A percentile compares a stretch with the other conserved stretches of the same genome.
Evolutionary conservation across 495 filamentous ascomycete genomes (phyloP).

Genomic region (Hapsidospora chrysogenum): DNA sequence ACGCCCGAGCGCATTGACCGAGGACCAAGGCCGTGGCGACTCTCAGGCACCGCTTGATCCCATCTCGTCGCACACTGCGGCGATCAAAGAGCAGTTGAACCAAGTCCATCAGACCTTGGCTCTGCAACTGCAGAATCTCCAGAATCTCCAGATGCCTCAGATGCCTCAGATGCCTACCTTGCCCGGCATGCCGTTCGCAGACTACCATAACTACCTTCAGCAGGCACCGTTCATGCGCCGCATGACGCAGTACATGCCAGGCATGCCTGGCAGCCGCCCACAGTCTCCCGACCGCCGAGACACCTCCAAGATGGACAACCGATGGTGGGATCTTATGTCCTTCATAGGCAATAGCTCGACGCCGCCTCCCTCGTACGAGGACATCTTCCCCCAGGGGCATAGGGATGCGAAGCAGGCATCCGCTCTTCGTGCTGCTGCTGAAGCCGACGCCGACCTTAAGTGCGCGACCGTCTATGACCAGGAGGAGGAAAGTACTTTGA

Average conservation of each 20-base stretch:
- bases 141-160: conserved; percentile 47
- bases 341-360: conserved; percentile 16
- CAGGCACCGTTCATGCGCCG: conserved; percentile 45
- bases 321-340: conserved; percentile 53
- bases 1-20: conserved; percentile 13
- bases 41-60: conserved; percentile 19
- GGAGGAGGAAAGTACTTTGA: conserved; percentile 5
- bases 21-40: conserved; percentile 8
- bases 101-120: conserved; percentile 56
- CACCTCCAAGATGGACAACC: conserved; percentile 29
- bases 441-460: conserved; percentile 49
- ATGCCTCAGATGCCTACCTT: conserved; percentile 39
- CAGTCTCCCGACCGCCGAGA: conserved; percentile 14
- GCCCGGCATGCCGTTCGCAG: conserved; percentile 37
- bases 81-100: conserved; percentile 69
- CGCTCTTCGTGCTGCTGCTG: conserved; percentile 42
- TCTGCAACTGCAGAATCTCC: conserved; percentile 18
- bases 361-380: conserved; percentile 64
- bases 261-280: conserved; percentile 36
- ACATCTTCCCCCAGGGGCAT: conserved; percentile 47
- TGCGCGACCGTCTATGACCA: conserved; percentile 42
- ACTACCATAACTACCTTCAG: conserved; percentile 48
- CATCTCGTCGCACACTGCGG: conserved; percentile 43
- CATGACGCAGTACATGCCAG: conserved; percentile 58
- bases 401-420: conserved; percentile 44